A percentile compares a stretch with the other conserved stretches of the same genome.
Conservation (phyloP, 257 asterid species). For the Primulina tabacum region DNA sequence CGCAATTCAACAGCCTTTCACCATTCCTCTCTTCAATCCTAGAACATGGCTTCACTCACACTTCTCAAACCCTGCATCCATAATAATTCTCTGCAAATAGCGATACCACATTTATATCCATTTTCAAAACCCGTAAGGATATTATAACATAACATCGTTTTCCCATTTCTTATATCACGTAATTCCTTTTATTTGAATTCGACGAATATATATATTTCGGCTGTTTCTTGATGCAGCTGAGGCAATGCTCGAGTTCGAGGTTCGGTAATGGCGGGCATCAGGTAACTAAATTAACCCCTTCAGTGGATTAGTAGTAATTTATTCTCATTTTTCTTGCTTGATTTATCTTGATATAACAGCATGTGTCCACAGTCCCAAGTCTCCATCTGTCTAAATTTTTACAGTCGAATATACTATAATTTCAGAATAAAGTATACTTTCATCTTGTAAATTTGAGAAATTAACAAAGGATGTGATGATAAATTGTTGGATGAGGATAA, state of each 20-base stretch:
- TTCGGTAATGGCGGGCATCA: conserved; percentile 35
- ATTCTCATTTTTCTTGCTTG: neutral
- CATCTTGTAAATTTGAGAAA: too few relatives aligned
- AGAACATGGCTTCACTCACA: conserved; percentile 51
- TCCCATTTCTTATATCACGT: too few relatives aligned
- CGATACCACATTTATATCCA: conserved; percentile 26
- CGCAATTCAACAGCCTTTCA: neutral
- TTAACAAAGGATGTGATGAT: too few relatives aligned
- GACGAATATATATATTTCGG: neutral
- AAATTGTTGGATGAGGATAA: too few relatives aligned
- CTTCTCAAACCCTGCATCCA: conserved; percentile 37
- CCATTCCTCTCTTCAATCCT: conserved; percentile 6
- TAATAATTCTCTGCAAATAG: conserved; percentile 21
- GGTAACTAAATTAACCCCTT: conserved; percentile 31
- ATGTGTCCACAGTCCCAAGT: too few relatives aligned
- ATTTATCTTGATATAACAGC: too few relatives aligned
- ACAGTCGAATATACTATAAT: too few relatives aligned
- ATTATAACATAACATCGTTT: neutral
- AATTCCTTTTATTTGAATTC: neutral
- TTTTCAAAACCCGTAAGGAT: conserved; percentile 40
- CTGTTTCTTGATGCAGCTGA: conserved; percentile 35
- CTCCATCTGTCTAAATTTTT: too few relatives aligned
- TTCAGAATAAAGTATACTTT: too few relatives aligned
- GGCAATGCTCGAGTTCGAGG: conserved; percentile 35
- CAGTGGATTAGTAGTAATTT: neutral